Base-by-base conservation (phyloP, 306 rosid species). In the Inga laurina region DNA sequence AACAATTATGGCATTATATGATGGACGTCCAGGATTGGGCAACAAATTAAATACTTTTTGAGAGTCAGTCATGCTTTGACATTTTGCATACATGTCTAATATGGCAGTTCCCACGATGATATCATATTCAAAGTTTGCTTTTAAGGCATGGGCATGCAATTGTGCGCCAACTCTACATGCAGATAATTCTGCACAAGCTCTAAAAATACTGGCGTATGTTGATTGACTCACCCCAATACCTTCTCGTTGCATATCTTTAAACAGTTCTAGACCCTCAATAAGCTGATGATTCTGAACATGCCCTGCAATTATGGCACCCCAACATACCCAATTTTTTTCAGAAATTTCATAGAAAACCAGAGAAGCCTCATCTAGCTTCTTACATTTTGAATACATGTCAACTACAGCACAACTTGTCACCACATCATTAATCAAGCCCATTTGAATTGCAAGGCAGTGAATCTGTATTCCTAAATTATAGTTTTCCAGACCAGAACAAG, bases 241-340 rank as follows among this genome's bases (percentile, higher is more conserved):
- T 32, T 65, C 82, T 51, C 72, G 87, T 82, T 89, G 91, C 97
- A 91, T 91, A 81, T 87, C 92, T 84, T 84, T 91, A 82, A 91
- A 94, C 32, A 93, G 59, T 30, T 87, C 79, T 71, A 94, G 59
- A 10, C 93, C 94, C 87, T 87, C 82, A 39, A 83, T 44, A 79
- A 89, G 88, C 77, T 71, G 85, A 66, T 87, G 88, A 81, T 93
- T 94, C 85, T 90, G 97, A 81, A 90, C 97, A 79, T 87, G 89
- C 15, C 94, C 97, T 19, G 98, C 98, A 85, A 93, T 94, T 10
- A 88, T 75, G 44, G 98, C 92, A 46, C 93, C 89, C 98, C 98
- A 94, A 37, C 93, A 89, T 3, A 94, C 91, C 89, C 83, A 89
- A 82, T 93, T 94, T 81, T 87, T 89, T 57, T 84, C 92, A 4